phyloP scores from a whole-genome alignment of 805 yeast genomes.

The Yamadazyma nakazawae region DNA sequence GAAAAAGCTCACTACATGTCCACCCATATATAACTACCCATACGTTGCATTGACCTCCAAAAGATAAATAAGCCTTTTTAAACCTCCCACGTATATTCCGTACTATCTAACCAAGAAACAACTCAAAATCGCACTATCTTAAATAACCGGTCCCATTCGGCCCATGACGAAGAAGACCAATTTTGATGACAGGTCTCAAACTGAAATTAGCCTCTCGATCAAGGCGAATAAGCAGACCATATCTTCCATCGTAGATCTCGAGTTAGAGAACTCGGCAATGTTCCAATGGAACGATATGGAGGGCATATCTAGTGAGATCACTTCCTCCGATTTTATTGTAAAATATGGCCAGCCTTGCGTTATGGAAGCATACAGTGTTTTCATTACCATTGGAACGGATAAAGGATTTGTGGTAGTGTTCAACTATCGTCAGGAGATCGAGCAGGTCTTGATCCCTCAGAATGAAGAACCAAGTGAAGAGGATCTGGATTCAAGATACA shows the following conservation, averaged over 20 bases:
- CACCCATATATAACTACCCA: too few relatives aligned
- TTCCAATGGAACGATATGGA: constrained; percentile 27
- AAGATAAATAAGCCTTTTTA: too few relatives aligned
- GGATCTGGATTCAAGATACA: not conserved
- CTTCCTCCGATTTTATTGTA: constrained; percentile 20
- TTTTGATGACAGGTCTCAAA: constrained; percentile 39
- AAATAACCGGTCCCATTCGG: not conserved
- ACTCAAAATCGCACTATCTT: not conserved
- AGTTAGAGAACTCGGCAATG: not conserved
- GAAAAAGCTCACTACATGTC: too few relatives aligned
- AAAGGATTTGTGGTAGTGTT: constrained; percentile 65
- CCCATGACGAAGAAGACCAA: constrained; percentile 16
- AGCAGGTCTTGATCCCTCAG: constrained; percentile 35
- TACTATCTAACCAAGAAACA: not conserved
- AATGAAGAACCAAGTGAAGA: not conserved
- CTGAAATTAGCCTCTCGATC: constrained; percentile 23
- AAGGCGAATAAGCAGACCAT: constrained; percentile 9
- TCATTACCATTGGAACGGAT: constrained; percentile 65
- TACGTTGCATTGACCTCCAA: too few relatives aligned
- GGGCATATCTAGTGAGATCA: constrained; percentile 18
- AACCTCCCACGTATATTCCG: not conserved
- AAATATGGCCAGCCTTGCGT: constrained; percentile 21
- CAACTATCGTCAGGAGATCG: constrained; percentile 61
- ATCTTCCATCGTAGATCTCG: not conserved
- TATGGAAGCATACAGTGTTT: constrained; percentile 26